Percentiles rank a stretch among this genome's conserved stretches.
phyloP scores from a whole-genome alignment of 129 eudicot species.

The Saussurea involucrata region DNA sequence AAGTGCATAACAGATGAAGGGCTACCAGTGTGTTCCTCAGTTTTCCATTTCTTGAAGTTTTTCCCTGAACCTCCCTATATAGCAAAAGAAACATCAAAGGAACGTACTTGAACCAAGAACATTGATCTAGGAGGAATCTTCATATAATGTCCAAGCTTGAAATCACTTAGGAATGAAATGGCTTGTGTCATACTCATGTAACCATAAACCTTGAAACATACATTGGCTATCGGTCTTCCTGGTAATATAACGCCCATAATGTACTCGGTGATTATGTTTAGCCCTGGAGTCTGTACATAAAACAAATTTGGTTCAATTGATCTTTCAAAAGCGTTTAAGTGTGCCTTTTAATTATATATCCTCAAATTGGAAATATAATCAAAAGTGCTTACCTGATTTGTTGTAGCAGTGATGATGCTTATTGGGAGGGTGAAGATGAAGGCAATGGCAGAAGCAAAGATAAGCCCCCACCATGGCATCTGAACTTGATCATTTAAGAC shows the following conservation, averaged over 20 bases:
- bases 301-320: background rate
- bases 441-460: slow-evolving; percentile 75
- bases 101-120: slow-evolving; percentile 84
- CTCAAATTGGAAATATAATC: background rate
- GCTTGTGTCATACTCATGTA: slow-evolving; percentile 98
- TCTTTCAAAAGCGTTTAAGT: background rate
- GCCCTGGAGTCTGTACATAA: slow-evolving; percentile 76
- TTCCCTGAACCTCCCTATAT: background rate
- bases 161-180: slow-evolving; percentile 83
- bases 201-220: slow-evolving; percentile 86
- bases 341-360: no score
- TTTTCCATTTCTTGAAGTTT: no score
- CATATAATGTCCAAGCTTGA: slow-evolving; percentile 92
- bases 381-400: slow-evolving; percentile 36
- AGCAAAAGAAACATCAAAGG: background rate
- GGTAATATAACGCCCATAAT: slow-evolving; percentile 84
- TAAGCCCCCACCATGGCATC: slow-evolving; percentile 98
- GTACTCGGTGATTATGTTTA: slow-evolving; percentile 88
- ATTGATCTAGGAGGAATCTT: slow-evolving; percentile 97
- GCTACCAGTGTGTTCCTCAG: background rate
- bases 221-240: slow-evolving; percentile 88
- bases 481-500: slow-evolving; percentile 70
- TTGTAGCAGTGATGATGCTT: slow-evolving; percentile 96
- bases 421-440: slow-evolving; percentile 88
- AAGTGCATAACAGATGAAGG: background rate